These are phyloP conservation scores for Candida tunisiensis DNA, from an alignment of 1,139 yeast genomes.

Conservation along the genomic window DNA sequence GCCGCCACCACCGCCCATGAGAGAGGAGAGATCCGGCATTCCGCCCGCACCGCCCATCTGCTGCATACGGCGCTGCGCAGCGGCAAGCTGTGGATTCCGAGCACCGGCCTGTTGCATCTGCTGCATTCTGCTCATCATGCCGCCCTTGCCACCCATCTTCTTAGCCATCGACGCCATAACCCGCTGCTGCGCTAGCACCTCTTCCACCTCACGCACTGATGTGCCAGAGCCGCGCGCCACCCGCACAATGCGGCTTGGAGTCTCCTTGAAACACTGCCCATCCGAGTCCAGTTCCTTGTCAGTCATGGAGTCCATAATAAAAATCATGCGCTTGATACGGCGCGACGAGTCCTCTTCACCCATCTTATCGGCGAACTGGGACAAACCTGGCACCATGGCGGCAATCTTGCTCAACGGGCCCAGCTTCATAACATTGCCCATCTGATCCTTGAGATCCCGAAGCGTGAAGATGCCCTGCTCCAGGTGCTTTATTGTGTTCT, in stretches of 20 bases:
- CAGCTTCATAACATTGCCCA: conserved; percentile 91
- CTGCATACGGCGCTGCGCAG: conserved; percentile 20
- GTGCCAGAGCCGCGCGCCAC: conserved; percentile 97
- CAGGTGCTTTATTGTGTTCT: conserved; percentile 72
- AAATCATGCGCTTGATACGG: conserved; percentile 76
- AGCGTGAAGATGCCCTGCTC: conserved; percentile 92
- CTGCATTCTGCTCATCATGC: conserved; percentile 23
- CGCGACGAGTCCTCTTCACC: conserved; percentile 74
- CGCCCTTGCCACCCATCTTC: conserved; percentile 38
- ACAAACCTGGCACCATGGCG: conserved; percentile 83
- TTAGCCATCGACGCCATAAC: conserved; percentile 93
- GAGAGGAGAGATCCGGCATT: conserved; percentile 7
- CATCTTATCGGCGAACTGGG: conserved; percentile 68
- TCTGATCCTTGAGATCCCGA: conserved; percentile 83
- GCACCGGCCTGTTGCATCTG: conserved; percentile 16
- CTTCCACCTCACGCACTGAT: conserved; percentile 82
- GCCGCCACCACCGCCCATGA: conserved; percentile 12
- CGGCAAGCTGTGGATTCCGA: conserved; percentile 20
- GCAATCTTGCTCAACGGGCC: conserved; percentile 92
- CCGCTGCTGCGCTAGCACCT: conserved; percentile 79
- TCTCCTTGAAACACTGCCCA: conserved; percentile 62
- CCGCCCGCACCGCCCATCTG: conserved; percentile 11
- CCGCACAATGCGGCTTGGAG: conserved; percentile 76
- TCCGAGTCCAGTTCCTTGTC: conserved; percentile 81
- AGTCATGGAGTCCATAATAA: conserved; percentile 93